phyloP scores from a whole-genome alignment of 2,329 filamentous ascomycete species.

The Apiospora malaysiana region DNA sequence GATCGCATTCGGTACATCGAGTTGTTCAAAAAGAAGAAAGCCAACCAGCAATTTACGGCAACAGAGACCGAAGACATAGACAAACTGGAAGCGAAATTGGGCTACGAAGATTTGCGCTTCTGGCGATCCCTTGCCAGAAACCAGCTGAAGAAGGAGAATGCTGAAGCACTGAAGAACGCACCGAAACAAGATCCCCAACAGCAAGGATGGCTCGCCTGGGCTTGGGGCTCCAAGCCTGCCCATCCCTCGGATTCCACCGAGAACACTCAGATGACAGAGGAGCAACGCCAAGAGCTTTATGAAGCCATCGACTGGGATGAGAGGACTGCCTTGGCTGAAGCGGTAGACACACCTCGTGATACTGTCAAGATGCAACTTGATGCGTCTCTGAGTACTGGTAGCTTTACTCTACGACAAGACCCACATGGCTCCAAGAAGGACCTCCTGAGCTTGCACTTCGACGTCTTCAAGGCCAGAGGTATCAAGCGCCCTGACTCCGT shows the following conservation, averaged over 20 bases:
- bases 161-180: conserved; percentile 77
- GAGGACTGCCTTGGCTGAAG: conserved; percentile 85
- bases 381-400: conserved; percentile 90
- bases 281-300: conserved; percentile 95
- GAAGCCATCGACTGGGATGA: conserved; percentile 99
- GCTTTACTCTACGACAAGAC: conserved; percentile 90
- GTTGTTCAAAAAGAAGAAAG: conserved; percentile 93
- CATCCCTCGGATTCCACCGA: conserved; percentile 68
- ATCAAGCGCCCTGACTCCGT: conserved; percentile 90
- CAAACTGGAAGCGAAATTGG: conserved; percentile 82
- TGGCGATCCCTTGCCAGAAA: conserved; percentile 95
- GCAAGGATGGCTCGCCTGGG: conserved; percentile 90
- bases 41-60: conserved; percentile 71
- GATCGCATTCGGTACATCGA: conserved; percentile 89
- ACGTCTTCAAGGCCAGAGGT: conserved; percentile 90
- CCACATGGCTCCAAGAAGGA: conserved; percentile 80
- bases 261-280: conserved; percentile 87
- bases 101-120: conserved; percentile 95
- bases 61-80: conserved; percentile 76
- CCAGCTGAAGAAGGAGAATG: conserved; percentile 92
- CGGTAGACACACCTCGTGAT: conserved; percentile 88
- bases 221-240: conserved; percentile 79
- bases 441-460: conserved; percentile 89
- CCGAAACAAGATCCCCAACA: conserved; percentile 64
- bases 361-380: conserved; percentile 93